Base-by-base conservation (phyloP, 2,329 filamentous ascomycete genomes). In the Xylaria sp. region DNA sequence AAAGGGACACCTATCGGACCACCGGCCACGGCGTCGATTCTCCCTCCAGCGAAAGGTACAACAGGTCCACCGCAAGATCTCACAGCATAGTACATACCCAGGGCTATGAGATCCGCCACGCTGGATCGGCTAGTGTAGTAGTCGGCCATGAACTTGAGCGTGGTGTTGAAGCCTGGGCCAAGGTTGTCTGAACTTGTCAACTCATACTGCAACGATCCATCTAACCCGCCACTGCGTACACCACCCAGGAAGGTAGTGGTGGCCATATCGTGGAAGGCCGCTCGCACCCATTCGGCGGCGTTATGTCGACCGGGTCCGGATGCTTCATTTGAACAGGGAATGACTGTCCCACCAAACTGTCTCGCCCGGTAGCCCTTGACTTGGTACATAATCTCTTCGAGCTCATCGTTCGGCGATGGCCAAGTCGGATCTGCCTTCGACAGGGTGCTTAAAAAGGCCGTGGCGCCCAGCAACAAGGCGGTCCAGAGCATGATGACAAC, bases 321-420 rank as follows among this genome's bases (percentile, higher is more conserved):
- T 18, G 77, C 76, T 52, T 81, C 76, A 57, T 75, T 81, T 40
- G 74, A 74, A 69, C 84, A 87, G 5, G 83, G 84, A 29, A 76
- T 81, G 50, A 87, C 78, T 13, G 77, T 76, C 47, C 78, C 76
- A 42, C 81, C 77, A 65, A 87, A 85, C 39, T 79, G 76, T 57
- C 82, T 76, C 26, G 78, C 75, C 42, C 76, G 73, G 63, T 83
- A 81, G 2, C 81, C 82, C 29, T 75, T 72, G 48, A 81, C 78
- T 61, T 86, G 80, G 63, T 79, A 84, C 74, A 87, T 82, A 59
- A 86, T 80, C 67, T 86, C 84, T 68, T 87, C 84, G 54, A 87
- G 71, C 66, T 87, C 83, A 62, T 87, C 84, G 17, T 77, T 77
- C 11, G 75, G 63, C 2, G 81, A 78, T 2, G 84, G 84, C 84